These are phyloP conservation scores for Noccaea caerulescens DNA, from an alignment of 345 rosid species.

Conservation along the genomic window DNA sequence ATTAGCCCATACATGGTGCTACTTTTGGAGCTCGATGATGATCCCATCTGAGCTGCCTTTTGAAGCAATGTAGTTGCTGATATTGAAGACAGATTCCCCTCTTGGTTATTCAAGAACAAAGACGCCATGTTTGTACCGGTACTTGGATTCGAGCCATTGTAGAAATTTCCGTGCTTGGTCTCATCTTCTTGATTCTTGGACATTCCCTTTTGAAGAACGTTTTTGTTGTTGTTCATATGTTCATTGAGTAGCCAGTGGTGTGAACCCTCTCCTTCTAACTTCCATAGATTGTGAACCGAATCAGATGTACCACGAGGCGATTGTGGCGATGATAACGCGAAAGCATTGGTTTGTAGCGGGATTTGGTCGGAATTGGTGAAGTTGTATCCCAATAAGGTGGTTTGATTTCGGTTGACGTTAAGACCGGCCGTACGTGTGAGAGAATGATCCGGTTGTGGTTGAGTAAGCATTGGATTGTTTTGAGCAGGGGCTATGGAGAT, in stretches of 20 bases:
- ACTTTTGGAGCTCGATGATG: conserved; percentile 38
- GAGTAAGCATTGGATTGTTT: conserved; percentile 41
- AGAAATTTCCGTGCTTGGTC: not conserved
- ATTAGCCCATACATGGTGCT: conserved; percentile 31
- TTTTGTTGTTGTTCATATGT: conserved; percentile 1
- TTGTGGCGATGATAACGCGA: not conserved
- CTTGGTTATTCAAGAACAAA: conserved; percentile 16
- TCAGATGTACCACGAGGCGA: conserved; percentile 8
- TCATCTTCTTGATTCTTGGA: conserved; percentile 18
- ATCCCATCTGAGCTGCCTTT: conserved; percentile 76
- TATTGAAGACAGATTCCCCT: conserved; percentile 34
- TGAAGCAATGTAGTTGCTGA: conserved; percentile 77
- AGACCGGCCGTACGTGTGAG: conserved; percentile 31
- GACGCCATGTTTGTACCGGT: conserved; percentile 2
- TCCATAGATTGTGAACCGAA: conserved; percentile 1
- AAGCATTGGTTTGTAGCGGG: conserved; percentile 5
- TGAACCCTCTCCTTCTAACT: conserved; percentile 9
- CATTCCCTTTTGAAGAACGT: not conserved
- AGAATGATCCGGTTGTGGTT: conserved; percentile 13
- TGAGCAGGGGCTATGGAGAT: conserved; percentile 26
- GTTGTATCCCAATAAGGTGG: conserved; percentile 12
- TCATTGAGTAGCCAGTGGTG: conserved; percentile 16
- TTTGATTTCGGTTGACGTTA: conserved; percentile 26
- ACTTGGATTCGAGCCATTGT: not conserved
- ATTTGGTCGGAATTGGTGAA: conserved; percentile 24